A percentile compares a stretch with the other conserved stretches of the same genome.
Evolutionary conservation across 768 basidiomycete species (phyloP).

Genomic region (Kondoa subrosea): DNA sequence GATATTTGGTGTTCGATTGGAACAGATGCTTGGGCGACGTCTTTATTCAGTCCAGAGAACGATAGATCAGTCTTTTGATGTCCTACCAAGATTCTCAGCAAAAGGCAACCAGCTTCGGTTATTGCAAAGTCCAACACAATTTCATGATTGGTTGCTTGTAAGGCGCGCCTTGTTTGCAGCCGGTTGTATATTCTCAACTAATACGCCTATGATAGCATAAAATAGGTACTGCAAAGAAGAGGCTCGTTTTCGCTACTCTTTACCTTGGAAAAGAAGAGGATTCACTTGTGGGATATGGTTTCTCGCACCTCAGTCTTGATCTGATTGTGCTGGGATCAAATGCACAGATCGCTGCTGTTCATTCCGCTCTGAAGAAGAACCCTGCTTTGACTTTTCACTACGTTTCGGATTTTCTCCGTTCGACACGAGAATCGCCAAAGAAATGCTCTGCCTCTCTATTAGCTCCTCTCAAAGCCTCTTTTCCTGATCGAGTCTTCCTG

Average conservation of each 20-base stretch:
- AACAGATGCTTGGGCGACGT: not conserved
- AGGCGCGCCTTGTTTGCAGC: constrained; percentile 8
- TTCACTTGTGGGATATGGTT: constrained; percentile 47
- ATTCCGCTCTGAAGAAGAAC: constrained; percentile 44
- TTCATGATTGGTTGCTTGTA: constrained; percentile 44
- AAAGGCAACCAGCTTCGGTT: constrained; percentile 41
- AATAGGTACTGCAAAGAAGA: constrained; percentile 54
- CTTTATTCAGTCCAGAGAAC: not conserved
- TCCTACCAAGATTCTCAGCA: constrained; percentile 39
- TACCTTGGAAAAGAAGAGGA: constrained; percentile 68
- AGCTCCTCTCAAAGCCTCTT: constrained; percentile 53
- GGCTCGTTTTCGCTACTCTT: constrained; percentile 77
- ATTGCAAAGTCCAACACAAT: constrained; percentile 44
- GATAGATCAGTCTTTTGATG: constrained; percentile 4
- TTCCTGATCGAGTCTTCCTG: constrained; percentile 55
- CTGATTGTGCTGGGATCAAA: not conserved
- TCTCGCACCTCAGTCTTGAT: not conserved
- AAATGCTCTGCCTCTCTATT: constrained; percentile 41
- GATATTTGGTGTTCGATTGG: not conserved
- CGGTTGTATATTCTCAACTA: not conserved
- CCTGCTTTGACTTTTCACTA: constrained; percentile 51
- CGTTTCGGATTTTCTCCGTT: constrained; percentile 53
- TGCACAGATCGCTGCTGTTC: constrained; percentile 55
- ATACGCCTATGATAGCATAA: constrained; percentile 42
- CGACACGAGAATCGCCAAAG: constrained; percentile 37